Conservation (phyloP, 208 protist genomes). For the Histomonas meleagridis region DNA sequence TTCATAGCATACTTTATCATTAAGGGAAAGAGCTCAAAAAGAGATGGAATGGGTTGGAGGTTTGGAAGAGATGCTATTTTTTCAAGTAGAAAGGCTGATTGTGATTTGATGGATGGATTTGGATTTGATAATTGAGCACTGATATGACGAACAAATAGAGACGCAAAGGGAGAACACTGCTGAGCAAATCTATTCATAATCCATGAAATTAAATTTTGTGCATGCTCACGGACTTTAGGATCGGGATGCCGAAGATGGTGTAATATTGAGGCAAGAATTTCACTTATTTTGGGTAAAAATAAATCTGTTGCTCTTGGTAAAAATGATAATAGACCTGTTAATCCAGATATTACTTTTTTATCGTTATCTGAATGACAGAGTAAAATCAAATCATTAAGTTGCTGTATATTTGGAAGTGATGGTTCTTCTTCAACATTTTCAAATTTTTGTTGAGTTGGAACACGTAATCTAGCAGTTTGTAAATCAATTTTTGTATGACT, state of each 20-base stretch:
- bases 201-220: background rate
- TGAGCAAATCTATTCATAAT: background rate
- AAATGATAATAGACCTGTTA: background rate
- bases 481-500: conserved; percentile 32
- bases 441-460: background rate
- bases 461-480: background rate
- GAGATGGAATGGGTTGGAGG: background rate
- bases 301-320: background rate
- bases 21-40: background rate
- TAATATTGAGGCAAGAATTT: background rate
- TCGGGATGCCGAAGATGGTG: background rate
- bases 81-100: background rate
- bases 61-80: background rate
- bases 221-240: background rate
- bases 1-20: background rate
- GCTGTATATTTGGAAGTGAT: background rate
- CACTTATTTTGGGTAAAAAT: background rate
- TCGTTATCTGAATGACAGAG: background rate
- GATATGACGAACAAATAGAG: background rate
- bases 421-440: background rate
- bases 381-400: background rate
- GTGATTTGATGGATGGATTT: background rate
- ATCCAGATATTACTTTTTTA: background rate
- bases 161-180: background rate
- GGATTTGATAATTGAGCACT: background rate